Conservation (phyloP, 2,329 filamentous ascomycete species). For the Monosporascus sp. region DNA sequence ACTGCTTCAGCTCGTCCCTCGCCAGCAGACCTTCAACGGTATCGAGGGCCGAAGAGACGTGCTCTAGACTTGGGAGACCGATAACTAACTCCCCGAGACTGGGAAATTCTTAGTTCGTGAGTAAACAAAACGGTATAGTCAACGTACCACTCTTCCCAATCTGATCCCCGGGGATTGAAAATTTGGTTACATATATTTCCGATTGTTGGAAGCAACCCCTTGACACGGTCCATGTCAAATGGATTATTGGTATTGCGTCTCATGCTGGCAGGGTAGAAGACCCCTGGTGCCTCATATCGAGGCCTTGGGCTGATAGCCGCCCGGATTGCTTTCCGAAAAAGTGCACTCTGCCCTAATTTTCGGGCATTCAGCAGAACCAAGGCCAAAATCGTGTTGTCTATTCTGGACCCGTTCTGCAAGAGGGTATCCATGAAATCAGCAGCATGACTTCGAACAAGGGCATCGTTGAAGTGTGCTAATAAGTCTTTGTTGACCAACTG, state of each 20-base stretch:
- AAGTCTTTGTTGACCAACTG: neutral
- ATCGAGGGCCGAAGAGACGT: neutral
- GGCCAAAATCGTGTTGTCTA: neutral
- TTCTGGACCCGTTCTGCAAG: neutral
- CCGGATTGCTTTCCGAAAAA: neutral
- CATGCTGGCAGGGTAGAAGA: neutral
- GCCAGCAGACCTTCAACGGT: neutral
- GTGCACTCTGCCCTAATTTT: neutral
- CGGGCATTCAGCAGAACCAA: neutral
- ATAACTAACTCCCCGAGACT: neutral
- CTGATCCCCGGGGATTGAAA: neutral
- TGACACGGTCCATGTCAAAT: neutral
- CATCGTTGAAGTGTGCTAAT: neutral
- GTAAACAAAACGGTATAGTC: neutral
- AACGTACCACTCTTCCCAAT: neutral
- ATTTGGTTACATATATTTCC: neutral
- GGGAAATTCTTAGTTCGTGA: neutral
- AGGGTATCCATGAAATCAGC: neutral
- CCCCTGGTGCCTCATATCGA: neutral
- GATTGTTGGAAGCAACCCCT: neutral
- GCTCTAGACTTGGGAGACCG: neutral
- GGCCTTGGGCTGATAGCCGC: neutral
- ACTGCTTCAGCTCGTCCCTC: neutral
- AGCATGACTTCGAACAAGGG: neutral
- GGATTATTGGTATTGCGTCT: neutral